Base-by-base conservation (phyloP, 2,329 filamentous ascomycete species). In the Fusarium sp. region DNA sequence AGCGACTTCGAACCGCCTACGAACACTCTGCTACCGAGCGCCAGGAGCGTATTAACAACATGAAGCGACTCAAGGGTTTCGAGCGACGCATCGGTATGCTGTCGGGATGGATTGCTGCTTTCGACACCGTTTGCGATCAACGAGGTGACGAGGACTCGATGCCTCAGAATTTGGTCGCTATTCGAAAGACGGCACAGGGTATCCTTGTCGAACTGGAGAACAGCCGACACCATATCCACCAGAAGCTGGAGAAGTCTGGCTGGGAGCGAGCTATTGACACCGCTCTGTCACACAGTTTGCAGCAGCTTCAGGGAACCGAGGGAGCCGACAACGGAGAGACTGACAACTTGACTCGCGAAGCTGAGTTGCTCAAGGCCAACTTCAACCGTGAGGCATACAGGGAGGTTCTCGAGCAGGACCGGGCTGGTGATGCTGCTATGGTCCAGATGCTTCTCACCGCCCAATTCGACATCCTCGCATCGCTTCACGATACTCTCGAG, bases 41-140 rank as follows among this genome's bases (percentile, higher is more conserved):
- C 52, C 89, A 91, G 75, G 94, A 98, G 67, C 93, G 92, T 73
- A 84, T 92, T 45, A 88, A 84, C 63, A 90, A 90, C 75, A 93
- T 97, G 90, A 93, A 93, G 82, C 94, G 92, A 73, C 82, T 97
- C 63, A 90, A 92, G 72, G 89, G 92, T 57, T 90, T 97, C 32
- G 94, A 97, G 81, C 88, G 94, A 70, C 89, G 96, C 18, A 97
- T 98, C 67, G 87, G 90, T 9, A 85, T 97, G 65, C 85, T 99
- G n/a, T 94, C 92, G 6, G 91, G 92, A 2, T 99, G 96, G 96
- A 92, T 98, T 60, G 92, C 92, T 2, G 94, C 94, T 3, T 99
- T 98, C 74, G 95, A 98, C 69, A 85, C 87, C 2, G 88, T 97
- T 5, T 95, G 91, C 72, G 93, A 94, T 41, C 86, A 85, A 49